phyloP scores from a whole-genome alignment of 2,329 filamentous ascomycete genomes.

The Xylaria sp. region DNA sequence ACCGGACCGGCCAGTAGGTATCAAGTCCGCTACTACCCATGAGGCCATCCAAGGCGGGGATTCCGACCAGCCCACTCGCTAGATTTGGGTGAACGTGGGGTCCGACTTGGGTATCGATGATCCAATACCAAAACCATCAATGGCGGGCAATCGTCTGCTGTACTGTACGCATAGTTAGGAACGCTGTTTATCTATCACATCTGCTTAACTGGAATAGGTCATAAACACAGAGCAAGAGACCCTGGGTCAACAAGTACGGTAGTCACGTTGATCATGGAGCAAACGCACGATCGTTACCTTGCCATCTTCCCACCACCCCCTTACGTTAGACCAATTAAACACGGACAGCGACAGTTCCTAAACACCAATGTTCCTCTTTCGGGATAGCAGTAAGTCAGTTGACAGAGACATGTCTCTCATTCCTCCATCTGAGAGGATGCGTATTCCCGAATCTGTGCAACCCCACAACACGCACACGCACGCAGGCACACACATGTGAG shows the following conservation, averaged over 20 bases:
- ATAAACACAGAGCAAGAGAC: not conserved
- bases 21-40: constrained; percentile 5
- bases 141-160: not conserved
- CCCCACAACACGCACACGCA: constrained; percentile 24
- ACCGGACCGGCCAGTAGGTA: not conserved
- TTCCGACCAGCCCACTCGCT: not conserved
- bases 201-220: not conserved
- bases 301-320: constrained; percentile 18
- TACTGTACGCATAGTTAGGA: too few relatives aligned
- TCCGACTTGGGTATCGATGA: not conserved
- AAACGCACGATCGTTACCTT: not conserved
- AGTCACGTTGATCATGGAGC: constrained; percentile 11
- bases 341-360: constrained; percentile 11
- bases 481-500: constrained; percentile 24
- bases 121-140: not conserved
- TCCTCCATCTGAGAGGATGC: constrained; percentile 17
- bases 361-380: constrained; percentile 5
- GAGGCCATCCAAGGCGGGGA: constrained; percentile 10
- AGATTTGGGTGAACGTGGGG: constrained; percentile 8
- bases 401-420: constrained; percentile 30
- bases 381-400: constrained; percentile 27
- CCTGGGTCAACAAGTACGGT: constrained; percentile 1
- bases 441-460: constrained; percentile 29
- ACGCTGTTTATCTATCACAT: not conserved
- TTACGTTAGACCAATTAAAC: constrained; percentile 2